Conservation (phyloP, 768 basidiomycete species). For the Neoboletus brunneissimus region DNA sequence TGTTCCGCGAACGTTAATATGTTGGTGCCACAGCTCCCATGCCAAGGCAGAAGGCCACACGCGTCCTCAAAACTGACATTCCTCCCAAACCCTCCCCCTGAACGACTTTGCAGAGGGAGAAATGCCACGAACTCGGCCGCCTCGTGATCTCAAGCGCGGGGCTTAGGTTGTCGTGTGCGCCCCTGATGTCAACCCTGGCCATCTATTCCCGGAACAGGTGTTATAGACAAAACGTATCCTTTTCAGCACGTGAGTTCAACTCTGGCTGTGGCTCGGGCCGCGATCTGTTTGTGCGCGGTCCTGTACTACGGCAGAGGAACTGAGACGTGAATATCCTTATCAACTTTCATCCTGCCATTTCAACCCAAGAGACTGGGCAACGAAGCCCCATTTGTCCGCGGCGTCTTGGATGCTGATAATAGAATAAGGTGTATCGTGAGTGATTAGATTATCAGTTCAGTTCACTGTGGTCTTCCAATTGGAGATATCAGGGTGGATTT, state of each 20-base stretch:
- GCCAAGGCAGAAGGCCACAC: slow-evolving; percentile 83
- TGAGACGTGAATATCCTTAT: slow-evolving; percentile 1
- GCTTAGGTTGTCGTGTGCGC: neutral
- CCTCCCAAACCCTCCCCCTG: slow-evolving; percentile 9
- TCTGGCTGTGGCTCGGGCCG: neutral
- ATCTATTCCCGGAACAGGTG: neutral
- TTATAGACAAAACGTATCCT: slow-evolving; percentile 2
- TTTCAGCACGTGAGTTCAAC: neutral
- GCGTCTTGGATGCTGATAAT: slow-evolving; percentile 64
- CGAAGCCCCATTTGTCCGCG: slow-evolving; percentile 77
- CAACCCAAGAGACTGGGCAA: slow-evolving; percentile 61
- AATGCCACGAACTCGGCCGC: neutral
- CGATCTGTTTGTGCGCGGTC: neutral
- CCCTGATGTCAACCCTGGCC: neutral
- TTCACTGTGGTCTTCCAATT: neutral
- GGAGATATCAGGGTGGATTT: neutral
- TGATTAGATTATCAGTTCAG: slow-evolving; percentile 13
- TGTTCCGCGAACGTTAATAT: slow-evolving; percentile 10
- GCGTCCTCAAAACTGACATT: slow-evolving; percentile 85
- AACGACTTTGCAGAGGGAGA: neutral
- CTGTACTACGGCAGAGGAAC: neutral
- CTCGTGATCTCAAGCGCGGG: neutral
- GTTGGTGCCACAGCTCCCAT: slow-evolving; percentile 61
- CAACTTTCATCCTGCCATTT: slow-evolving; percentile 30
- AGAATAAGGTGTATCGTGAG: neutral